A percentile compares a stretch with the other conserved stretches of the same genome.
Evolutionary conservation across 441 rosid genomes (phyloP).

Genomic region (Sinapis alba): DNA sequence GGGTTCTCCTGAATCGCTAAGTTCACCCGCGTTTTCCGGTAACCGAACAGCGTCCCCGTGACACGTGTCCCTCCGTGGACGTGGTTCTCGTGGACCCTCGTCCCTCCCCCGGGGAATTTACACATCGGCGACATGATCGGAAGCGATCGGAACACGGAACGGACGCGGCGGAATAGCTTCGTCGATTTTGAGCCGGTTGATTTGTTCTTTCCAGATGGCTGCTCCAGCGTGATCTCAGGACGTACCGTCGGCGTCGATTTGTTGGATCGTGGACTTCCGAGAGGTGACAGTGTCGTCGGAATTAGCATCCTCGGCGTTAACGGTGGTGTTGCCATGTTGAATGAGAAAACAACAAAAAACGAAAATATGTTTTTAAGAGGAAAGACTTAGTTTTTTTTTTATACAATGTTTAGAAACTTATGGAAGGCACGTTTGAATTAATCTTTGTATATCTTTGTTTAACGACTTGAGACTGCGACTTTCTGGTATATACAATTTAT

Average conservation of each 20-base stretch:
- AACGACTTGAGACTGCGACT: conserved; percentile 26
- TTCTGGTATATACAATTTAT: neutral
- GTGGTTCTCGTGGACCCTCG: conserved; percentile 51
- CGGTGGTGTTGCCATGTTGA: conserved; percentile 41
- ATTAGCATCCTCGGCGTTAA: conserved; percentile 39
- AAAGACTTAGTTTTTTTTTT: conserved; percentile 3
- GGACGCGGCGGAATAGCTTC: conserved; percentile 55
- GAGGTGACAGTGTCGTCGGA: conserved; percentile 41
- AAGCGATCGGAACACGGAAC: conserved; percentile 69
- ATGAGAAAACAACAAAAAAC: no score
- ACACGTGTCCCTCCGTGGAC: conserved; percentile 79
- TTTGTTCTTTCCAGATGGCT: conserved; percentile 34
- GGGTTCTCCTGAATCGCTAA: conserved; percentile 78
- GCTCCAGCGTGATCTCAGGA: conserved; percentile 37
- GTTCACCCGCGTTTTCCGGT: conserved; percentile 64
- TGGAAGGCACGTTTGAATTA: conserved; percentile 37
- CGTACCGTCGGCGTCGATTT: conserved; percentile 20
- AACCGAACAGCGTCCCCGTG: conserved; percentile 76
- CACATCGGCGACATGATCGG: conserved; percentile 74
- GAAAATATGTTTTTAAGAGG: neutral
- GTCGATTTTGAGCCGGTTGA: conserved; percentile 36
- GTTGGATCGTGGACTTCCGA: conserved; percentile 38
- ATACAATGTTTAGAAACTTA: conserved; percentile 9
- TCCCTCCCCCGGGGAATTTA: conserved; percentile 59
- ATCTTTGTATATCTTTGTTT: neutral